phyloP scores from a whole-genome alignment of 371 early-diverging fungal species.

The Capniomyces stellatus region DNA sequence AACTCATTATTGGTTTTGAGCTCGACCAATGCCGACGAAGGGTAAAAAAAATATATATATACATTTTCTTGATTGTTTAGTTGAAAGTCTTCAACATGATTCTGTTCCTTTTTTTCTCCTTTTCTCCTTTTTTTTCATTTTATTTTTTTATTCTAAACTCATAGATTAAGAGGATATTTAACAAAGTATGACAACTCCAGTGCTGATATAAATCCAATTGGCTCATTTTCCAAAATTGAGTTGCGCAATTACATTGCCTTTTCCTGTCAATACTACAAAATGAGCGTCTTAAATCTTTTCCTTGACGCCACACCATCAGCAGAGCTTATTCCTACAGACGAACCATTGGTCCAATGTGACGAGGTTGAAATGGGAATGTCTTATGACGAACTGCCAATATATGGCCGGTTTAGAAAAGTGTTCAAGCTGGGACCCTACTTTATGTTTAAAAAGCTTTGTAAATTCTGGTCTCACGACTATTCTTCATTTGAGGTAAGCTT shows the following conservation, averaged over 20 bases:
- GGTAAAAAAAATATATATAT: not conserved
- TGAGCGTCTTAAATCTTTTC: conserved; percentile 27
- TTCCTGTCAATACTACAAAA: not conserved
- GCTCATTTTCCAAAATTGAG: conserved; percentile 81
- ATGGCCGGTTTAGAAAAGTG: conserved; percentile 80
- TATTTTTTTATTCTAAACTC: not conserved
- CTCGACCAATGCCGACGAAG: conserved; percentile 92
- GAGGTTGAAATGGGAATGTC: conserved; percentile 96
- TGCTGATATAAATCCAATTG: conserved; percentile 94
- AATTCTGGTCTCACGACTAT: conserved; percentile 53
- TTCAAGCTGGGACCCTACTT: conserved; percentile 71
- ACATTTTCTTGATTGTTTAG: not conserved
- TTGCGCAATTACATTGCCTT: conserved; percentile 44
- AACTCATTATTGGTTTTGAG: conserved; percentile 79
- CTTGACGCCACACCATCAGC: conserved; percentile 82
- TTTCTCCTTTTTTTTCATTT: not conserved
- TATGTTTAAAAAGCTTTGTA: conserved; percentile 73
- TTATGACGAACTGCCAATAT: conserved; percentile 78
- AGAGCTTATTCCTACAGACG: conserved; percentile 73
- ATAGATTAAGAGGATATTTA: conserved; percentile 74
- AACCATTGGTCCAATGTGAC: conserved; percentile 66
- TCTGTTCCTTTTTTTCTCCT: not conserved
- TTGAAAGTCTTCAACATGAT: not conserved
- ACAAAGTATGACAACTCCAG: conserved; percentile 97
- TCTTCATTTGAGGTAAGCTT: conserved; percentile 37